Conservation (phyloP, 2,329 filamentous ascomycete species). For the Phialophora verrucosa region DNA sequence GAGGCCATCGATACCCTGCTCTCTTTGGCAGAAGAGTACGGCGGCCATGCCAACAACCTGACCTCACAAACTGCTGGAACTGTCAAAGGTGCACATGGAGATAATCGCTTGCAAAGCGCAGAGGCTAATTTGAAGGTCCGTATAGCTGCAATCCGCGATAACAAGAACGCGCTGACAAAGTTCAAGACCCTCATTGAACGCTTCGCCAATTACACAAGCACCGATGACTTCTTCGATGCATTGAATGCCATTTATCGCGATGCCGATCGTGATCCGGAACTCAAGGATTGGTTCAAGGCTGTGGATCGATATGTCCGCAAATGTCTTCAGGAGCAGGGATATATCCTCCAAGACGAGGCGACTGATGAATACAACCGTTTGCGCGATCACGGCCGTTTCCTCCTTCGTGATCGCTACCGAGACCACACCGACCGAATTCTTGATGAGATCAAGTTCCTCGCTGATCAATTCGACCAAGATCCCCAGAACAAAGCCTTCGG, state of each 20-base stretch:
- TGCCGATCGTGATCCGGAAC: conserved; percentile 82
- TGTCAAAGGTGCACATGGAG: conserved; percentile 72
- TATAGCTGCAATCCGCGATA: conserved; percentile 48
- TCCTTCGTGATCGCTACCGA: conserved; percentile 88
- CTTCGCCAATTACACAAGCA: conserved; percentile 92
- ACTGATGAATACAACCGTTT: conserved; percentile 82
- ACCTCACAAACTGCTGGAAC: conserved; percentile 69
- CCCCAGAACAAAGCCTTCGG: conserved; percentile 82
- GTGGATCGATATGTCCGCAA: conserved; percentile 79
- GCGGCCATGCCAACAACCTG: conserved; percentile 71
- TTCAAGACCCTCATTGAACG: conserved; percentile 83
- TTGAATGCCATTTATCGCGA: conserved; percentile 86
- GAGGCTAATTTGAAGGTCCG: conserved; percentile 78
- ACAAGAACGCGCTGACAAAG: conserved; percentile 56
- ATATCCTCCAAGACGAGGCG: conserved; percentile 80
- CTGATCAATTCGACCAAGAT: conserved; percentile 86
- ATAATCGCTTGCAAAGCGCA: conserved; percentile 69
- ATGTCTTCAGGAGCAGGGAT: conserved; percentile 87
- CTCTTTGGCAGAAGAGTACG: conserved; percentile 82
- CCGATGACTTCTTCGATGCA: conserved; percentile 81
- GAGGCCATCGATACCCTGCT: conserved; percentile 89
- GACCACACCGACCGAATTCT: conserved; percentile 82
- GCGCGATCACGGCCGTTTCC: conserved; percentile 82
- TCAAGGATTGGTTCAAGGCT: conserved; percentile 86
- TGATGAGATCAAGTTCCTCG: conserved; percentile 89